These are phyloP conservation scores for Termitomyces sp. DNA, from an alignment of 768 basidiomycete genomes.

Conservation along the genomic window DNA sequence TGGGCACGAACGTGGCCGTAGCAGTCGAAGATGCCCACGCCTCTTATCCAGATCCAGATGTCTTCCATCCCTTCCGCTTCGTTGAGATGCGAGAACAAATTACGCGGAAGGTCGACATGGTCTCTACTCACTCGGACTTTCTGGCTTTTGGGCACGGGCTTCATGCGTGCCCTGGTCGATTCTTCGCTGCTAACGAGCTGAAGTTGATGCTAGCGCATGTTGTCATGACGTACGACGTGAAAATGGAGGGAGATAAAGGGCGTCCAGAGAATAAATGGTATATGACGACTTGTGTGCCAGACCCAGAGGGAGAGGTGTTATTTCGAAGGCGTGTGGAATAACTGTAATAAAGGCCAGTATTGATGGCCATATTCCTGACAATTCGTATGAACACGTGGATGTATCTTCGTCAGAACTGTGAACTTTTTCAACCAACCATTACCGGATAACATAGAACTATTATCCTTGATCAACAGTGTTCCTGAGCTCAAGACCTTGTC, in stretches of 20 bases:
- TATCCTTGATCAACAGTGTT: too few relatives aligned
- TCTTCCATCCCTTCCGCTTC: conserved; percentile 41
- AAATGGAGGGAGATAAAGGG: conserved; percentile 8
- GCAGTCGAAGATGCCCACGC: conserved; percentile 19
- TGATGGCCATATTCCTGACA: neutral
- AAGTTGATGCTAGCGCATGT: conserved; percentile 31
- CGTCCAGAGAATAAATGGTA: conserved; percentile 12
- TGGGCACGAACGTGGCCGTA: conserved; percentile 19
- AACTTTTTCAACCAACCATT: too few relatives aligned
- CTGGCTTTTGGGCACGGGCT: conserved; percentile 19
- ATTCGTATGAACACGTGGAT: too few relatives aligned
- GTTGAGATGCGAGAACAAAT: conserved; percentile 24
- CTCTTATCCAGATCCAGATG: conserved; percentile 24
- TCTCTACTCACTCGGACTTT: conserved; percentile 26
- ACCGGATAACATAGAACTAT: too few relatives aligned
- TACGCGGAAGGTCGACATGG: conserved; percentile 25
- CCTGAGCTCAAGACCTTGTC: too few relatives aligned
- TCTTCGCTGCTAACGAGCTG: conserved; percentile 18
- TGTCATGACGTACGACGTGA: conserved; percentile 24
- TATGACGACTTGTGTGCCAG: conserved; percentile 6
- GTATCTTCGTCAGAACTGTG: too few relatives aligned
- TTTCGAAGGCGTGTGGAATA: conserved; percentile 2
- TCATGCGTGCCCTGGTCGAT: conserved; percentile 17
- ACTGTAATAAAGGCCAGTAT: neutral
- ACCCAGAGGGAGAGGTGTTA: conserved; percentile 6